Conservation (phyloP, 371 early-diverging fungal species). For the Mycotypha africana region DNA sequence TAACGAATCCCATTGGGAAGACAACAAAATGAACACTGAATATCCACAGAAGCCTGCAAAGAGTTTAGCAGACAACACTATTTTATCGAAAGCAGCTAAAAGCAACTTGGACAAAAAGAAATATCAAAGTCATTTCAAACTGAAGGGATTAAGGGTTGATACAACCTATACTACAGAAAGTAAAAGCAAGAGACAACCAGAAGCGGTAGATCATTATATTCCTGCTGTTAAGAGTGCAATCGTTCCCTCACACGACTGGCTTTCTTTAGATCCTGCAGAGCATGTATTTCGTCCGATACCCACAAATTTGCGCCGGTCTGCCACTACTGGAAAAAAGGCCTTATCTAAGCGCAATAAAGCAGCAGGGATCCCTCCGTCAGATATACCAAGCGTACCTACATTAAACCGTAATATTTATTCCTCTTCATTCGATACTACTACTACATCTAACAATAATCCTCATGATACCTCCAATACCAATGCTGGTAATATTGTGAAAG, state of each 20-base stretch:
- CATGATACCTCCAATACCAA: too few relatives aligned
- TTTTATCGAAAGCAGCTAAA: too few relatives aligned
- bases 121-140: constrained; percentile 28
- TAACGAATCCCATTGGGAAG: not conserved
- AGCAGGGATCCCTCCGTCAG: not conserved
- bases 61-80: not conserved
- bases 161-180: constrained; percentile 6
- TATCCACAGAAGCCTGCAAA: not conserved
- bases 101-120: constrained; percentile 8
- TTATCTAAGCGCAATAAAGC: constrained; percentile 9
- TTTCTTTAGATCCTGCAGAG: constrained; percentile 20
- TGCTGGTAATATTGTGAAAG: too few relatives aligned
- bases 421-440: too few relatives aligned
- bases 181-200: not conserved
- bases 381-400: not conserved
- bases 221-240: constrained; percentile 27
- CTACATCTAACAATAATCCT: too few relatives aligned
- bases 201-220: constrained; percentile 3
- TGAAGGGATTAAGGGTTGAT: constrained; percentile 31
- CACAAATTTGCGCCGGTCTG: constrained; percentile 15
- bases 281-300: constrained; percentile 1
- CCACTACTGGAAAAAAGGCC: constrained; percentile 20
- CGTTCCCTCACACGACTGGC: constrained; percentile 24
- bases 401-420: not conserved
- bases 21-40: not conserved